phyloP scores from a whole-genome alignment of 1,284 basidiomycete genomes.

The Chalciporus sp. region DNA sequence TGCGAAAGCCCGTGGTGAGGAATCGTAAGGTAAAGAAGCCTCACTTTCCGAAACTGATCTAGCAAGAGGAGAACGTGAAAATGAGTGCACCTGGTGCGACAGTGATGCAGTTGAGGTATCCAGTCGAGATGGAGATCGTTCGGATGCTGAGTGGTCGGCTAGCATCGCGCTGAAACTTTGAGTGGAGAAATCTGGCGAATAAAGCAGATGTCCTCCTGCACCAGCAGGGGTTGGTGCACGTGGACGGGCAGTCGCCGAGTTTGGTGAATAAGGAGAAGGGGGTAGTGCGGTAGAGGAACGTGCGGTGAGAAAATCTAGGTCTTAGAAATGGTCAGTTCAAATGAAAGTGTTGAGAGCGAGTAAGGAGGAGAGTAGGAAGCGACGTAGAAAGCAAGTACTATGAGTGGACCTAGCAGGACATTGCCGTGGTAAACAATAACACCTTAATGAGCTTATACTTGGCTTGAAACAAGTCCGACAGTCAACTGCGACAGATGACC shows the following conservation, averaged over 20 bases:
- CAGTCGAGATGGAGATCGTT: slow-evolving; percentile 8
- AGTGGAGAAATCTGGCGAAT: slow-evolving; percentile 15
- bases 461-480: slow-evolving; percentile 5
- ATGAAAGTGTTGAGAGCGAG: neutral
- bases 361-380: neutral
- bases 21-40: slow-evolving; percentile 39
- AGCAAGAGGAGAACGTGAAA: slow-evolving; percentile 33
- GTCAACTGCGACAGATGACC: neutral
- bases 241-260: slow-evolving; percentile 30
- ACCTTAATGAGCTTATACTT: slow-evolving; percentile 9
- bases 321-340: slow-evolving; percentile 22
- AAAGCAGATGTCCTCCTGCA: slow-evolving; percentile 20
- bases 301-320: slow-evolving; percentile 32
- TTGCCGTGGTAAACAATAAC: slow-evolving; percentile 31
- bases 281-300: slow-evolving; percentile 34
- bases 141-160: slow-evolving; percentile 12
- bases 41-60: slow-evolving; percentile 43
- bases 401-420: slow-evolving; percentile 13
- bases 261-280: slow-evolving; percentile 37
- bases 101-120: slow-evolving; percentile 13
- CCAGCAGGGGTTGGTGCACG: slow-evolving; percentile 35
- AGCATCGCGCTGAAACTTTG: slow-evolving; percentile 23
- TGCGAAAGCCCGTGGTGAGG: slow-evolving; percentile 42
- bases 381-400: slow-evolving; percentile 9
- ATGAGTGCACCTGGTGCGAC: slow-evolving; percentile 19